Evolutionary conservation across 495 filamentous ascomycete genomes (phyloP).

Genomic region (Daldinia loculata): DNA sequence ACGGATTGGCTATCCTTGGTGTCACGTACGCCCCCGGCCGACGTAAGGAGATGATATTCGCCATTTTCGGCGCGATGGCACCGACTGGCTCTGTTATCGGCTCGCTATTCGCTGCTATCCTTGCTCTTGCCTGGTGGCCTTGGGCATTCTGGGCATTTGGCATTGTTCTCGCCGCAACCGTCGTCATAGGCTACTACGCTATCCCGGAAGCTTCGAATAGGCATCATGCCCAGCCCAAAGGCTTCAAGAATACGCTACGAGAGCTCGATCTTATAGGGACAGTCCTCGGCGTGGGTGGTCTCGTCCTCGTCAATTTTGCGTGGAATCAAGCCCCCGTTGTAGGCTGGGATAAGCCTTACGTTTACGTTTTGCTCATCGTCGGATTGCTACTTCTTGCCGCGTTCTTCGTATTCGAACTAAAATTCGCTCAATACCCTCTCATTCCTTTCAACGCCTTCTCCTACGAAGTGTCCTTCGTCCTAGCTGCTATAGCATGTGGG

Average conservation of each 20-base stretch:
- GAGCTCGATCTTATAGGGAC: slow-evolving; percentile 62
- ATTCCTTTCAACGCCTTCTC: slow-evolving; percentile 62
- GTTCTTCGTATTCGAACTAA: slow-evolving; percentile 63
- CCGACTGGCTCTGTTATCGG: slow-evolving; percentile 65
- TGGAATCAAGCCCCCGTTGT: slow-evolving; percentile 69
- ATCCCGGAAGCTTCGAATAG: slow-evolving; percentile 57
- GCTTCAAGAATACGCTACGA: slow-evolving; percentile 27
- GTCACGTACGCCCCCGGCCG: slow-evolving; percentile 60
- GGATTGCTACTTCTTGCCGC: slow-evolving; percentile 58
- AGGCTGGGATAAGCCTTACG: slow-evolving; percentile 65
- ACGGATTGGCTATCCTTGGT: slow-evolving; percentile 69
- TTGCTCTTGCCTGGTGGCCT: slow-evolving; percentile 69
- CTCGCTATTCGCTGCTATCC: slow-evolving; percentile 58
- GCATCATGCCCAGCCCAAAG: slow-evolving; percentile 16
- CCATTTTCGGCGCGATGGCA: slow-evolving; percentile 69
- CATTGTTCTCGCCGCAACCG: slow-evolving; percentile 55
- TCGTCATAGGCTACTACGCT: slow-evolving; percentile 52
- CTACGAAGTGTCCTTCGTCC: slow-evolving; percentile 60
- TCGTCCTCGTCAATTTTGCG: slow-evolving; percentile 67
- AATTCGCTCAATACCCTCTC: slow-evolving; percentile 56
- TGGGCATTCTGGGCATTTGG: slow-evolving; percentile 70
- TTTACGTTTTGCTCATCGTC: slow-evolving; percentile 64
- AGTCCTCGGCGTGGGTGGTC: slow-evolving; percentile 60
- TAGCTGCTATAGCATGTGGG: slow-evolving; percentile 63
- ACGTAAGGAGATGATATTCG: slow-evolving; percentile 70